Base-by-base conservation (phyloP, 192 early-diverging fungal species). In the Phycomyces nitens region DNA sequence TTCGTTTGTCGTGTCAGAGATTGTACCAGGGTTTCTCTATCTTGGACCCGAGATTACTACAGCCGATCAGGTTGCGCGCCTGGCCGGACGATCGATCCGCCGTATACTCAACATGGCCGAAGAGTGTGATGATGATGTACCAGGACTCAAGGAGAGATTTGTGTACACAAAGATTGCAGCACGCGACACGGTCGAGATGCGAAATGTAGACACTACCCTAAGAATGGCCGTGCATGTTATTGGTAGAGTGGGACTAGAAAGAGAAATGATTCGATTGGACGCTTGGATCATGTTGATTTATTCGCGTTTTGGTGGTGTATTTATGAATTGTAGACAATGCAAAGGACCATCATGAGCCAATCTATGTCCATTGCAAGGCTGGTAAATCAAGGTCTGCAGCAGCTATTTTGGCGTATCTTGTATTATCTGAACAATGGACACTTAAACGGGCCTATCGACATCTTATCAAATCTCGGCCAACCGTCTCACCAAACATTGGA, bases 31-130 rank as follows among this genome's bases (percentile, higher is more conserved):
- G 10, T 85, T 86, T 67, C 58, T 92, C 8, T 82, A 76, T 40
- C 70, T 92, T n/a, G 88, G 89, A 5, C 85, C 84, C 9, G 88
- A 89, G 62, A 82, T 82, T 24, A 57, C 84, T 7, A 84, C 84
- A 42, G 47, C 69, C 6, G 74, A 84, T 43, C 81, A 82, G 22
- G 71, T 84, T 3, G 64, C 73, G n/a, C 77, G 80, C 56, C 64
- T 92, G 38, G 53, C 81, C 14, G 27, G 58, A 38, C 56, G 84
- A 26, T 80, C 80, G 4, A 80, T 92, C 34, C 88, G 84, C 39
- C 81, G 89, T 24, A 80, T 92, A 27, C 58, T 92, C n/a, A 92
- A 92, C 62, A 89, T 92, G 88, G 90, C 90, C 2, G 80, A 71
- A 15, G 90, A 92, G 64, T 85, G 89, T 49, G 65, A 79, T 21